Evolutionary conservation across 78 protist genomes (phyloP).

Genomic region (Isochrysis galbana): DNA sequence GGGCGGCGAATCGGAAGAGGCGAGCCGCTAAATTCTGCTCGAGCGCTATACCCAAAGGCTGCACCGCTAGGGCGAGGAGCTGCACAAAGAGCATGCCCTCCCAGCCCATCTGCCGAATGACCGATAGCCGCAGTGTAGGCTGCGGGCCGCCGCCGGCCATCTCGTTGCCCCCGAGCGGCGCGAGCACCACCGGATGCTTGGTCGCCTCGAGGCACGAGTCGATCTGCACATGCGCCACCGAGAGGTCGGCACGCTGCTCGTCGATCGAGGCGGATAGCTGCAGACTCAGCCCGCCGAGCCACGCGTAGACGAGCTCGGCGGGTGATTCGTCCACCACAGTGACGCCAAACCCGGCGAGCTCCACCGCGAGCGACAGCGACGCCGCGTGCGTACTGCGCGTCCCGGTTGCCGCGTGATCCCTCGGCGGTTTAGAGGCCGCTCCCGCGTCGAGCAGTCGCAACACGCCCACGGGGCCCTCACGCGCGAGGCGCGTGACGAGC

Average conservation of each 20-base stretch:
- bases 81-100: neutral
- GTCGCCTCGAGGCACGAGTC: neutral
- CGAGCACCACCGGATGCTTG: slow-evolving; percentile 1
- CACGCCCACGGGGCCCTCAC: too few relatives aligned
- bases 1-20: slow-evolving; percentile 7
- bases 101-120: neutral
- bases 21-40: neutral
- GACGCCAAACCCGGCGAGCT: neutral
- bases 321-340: neutral
- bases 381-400: neutral
- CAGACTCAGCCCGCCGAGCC: neutral
- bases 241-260: neutral
- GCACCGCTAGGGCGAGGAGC: neutral
- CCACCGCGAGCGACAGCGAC: neutral
- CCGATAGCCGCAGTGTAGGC: neutral
- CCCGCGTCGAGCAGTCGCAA: too few relatives aligned
- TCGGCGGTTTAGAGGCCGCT: too few relatives aligned
- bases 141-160: neutral
- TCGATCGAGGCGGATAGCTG: neutral
- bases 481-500: too few relatives aligned
- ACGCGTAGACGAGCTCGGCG: neutral
- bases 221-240: neutral
- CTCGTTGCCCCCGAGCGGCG: neutral
- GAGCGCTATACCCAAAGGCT: neutral
- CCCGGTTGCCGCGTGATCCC: neutral